Conservation (phyloP, 225 moss, liverwort and hornwort genomes). For the Anthoceros angustus region DNA sequence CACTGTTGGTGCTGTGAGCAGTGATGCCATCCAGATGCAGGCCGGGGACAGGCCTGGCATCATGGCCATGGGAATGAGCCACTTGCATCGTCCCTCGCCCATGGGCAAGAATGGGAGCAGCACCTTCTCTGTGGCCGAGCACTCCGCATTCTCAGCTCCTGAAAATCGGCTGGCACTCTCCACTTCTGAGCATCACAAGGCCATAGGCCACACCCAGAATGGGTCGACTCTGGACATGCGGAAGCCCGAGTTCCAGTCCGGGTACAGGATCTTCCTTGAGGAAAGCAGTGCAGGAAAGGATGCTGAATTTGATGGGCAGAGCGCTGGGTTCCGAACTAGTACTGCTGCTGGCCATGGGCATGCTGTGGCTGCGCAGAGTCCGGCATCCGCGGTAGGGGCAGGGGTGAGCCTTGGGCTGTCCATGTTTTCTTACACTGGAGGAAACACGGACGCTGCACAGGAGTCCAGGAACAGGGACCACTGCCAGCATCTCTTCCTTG, state of each 20-base stretch:
- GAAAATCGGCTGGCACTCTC: background rate
- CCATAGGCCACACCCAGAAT: background rate
- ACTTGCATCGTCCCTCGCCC: too few species aligned
- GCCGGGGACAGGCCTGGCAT: background rate
- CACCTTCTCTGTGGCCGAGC: background rate
- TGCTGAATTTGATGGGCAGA: background rate
- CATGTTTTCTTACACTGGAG: background rate
- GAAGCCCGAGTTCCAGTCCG: background rate
- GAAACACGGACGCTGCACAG: background rate
- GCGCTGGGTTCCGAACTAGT: background rate
- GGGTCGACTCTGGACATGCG: background rate
- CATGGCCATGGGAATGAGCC: background rate
- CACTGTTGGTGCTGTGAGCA: too few species aligned
- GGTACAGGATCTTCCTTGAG: background rate
- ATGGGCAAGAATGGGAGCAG: background rate
- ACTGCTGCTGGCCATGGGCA: background rate
- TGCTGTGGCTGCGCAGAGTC: too few species aligned
- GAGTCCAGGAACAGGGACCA: background rate
- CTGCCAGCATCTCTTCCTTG: background rate
- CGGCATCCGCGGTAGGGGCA: background rate
- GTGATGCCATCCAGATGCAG: too few species aligned
- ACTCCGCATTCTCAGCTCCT: background rate
- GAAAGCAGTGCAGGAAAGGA: background rate
- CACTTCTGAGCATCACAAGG: background rate
- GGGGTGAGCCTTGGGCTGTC: background rate